phyloP scores from a whole-genome alignment of 768 basidiomycete genomes.

The Dentipellis fragilis region DNA sequence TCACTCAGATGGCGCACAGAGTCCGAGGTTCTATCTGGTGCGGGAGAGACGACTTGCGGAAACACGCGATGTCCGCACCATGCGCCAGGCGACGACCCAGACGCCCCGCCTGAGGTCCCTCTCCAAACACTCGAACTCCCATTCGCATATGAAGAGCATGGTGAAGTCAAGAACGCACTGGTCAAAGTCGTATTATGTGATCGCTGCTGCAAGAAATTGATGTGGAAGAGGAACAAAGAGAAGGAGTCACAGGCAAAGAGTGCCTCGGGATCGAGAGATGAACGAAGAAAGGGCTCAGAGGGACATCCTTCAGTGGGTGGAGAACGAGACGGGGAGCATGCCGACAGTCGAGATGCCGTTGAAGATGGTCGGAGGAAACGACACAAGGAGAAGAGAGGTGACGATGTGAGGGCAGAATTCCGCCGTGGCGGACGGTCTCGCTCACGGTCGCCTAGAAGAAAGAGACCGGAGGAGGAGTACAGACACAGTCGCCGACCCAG shows the following conservation, averaged over 20 bases:
- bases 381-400: not conserved
- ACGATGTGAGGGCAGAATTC: not conserved
- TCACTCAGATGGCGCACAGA: conserved; percentile 93
- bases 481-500: too few relatives aligned
- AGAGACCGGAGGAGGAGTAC: too few relatives aligned
- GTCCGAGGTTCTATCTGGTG: conserved; percentile 74
- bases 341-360: not conserved
- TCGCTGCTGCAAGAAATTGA: conserved; percentile 72
- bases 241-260: conserved; percentile 23
- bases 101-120: conserved; percentile 13
- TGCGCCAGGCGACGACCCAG: conserved; percentile 18
- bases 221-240: conserved; percentile 74
- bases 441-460: conserved; percentile 11
- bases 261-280: not conserved
- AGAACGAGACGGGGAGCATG: not conserved
- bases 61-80: conserved; percentile 76
- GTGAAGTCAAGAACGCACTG: conserved; percentile 64
- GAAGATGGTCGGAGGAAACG: not conserved
- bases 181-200: conserved; percentile 87
- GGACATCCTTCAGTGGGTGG: not conserved
- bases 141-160: conserved; percentile 79
- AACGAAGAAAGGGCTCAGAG: not conserved
- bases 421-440: conserved; percentile 5
- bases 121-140: conserved; percentile 82
- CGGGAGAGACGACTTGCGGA: conserved; percentile 82